Evolutionary conservation across 2,329 filamentous ascomycete species (phyloP).

Genomic region (Kalaharituber pfeilii): DNA sequence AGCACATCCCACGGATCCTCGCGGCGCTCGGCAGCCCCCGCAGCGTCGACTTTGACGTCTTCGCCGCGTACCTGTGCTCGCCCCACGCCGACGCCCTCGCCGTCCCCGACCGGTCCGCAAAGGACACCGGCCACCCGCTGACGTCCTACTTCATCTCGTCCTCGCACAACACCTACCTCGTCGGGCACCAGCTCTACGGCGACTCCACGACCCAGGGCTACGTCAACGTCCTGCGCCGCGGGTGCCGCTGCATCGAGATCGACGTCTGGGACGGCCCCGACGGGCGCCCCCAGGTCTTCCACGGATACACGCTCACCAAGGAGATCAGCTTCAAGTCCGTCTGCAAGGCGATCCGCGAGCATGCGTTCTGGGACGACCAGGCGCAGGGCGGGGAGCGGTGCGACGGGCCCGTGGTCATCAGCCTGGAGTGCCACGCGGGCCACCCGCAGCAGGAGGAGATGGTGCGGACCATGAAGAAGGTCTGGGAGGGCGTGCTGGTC

Average conservation of each 20-base stretch:
- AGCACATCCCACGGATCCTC: neutral
- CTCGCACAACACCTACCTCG: slow-evolving; percentile 55
- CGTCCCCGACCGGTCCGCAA: slow-evolving; percentile 29
- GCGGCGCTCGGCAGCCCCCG: neutral
- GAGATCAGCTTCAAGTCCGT: slow-evolving; percentile 79
- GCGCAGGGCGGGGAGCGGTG: slow-evolving; percentile 33
- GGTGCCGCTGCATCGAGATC: slow-evolving; percentile 54
- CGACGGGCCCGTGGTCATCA: slow-evolving; percentile 72
- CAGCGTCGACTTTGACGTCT: slow-evolving; percentile 8
- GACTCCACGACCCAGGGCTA: slow-evolving; percentile 46
- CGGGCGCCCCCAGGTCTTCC: slow-evolving; percentile 62
- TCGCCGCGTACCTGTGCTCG: slow-evolving; percentile 12
- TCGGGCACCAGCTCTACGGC: slow-evolving; percentile 52
- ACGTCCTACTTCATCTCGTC: slow-evolving; percentile 57
- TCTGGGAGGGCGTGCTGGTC: slow-evolving; percentile 61
- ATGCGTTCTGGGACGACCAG: slow-evolving; percentile 42
- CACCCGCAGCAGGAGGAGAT: slow-evolving; percentile 73
- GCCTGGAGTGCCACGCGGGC: slow-evolving; percentile 76
- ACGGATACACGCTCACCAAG: slow-evolving; percentile 72
- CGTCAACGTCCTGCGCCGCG: slow-evolving; percentile 42
- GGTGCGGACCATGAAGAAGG: slow-evolving; percentile 83
- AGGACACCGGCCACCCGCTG: slow-evolving; percentile 42
- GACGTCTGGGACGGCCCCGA: slow-evolving; percentile 52
- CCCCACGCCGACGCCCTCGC: slow-evolving; percentile 14
- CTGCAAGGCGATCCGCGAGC: slow-evolving; percentile 59